Conservation (phyloP, 192 early-diverging fungal genomes). For the Backusella macrospora region DNA sequence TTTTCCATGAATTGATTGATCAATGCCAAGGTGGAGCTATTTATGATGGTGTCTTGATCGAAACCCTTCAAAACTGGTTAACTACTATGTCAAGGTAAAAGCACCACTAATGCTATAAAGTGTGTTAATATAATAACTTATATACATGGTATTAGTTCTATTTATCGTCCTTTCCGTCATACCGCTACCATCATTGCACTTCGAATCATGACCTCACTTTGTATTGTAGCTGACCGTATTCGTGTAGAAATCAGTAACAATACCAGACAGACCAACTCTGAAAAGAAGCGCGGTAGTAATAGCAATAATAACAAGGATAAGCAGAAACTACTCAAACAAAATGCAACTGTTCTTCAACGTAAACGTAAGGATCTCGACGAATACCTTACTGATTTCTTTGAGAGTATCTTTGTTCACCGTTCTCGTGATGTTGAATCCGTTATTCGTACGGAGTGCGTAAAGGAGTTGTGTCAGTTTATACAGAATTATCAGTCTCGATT, state of each 20-base stretch:
- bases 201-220: conserved; percentile 65
- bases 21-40: conserved; percentile 63
- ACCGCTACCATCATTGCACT: conserved; percentile 79
- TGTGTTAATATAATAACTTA: conserved; percentile 33
- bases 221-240: conserved; percentile 63
- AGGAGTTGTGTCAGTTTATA: conserved; percentile 83
- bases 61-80: conserved; percentile 66
- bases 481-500: conserved; percentile 68
- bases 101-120: not conserved
- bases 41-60: conserved; percentile 64
- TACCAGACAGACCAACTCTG: conserved; percentile 71
- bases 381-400: conserved; percentile 75
- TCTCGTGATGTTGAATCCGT: conserved; percentile 85
- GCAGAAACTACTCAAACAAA: conserved; percentile 45
- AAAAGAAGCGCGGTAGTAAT: conserved; percentile 33
- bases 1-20: conserved; percentile 60
- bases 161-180: conserved; percentile 90
- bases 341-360: conserved; percentile 43
- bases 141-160: conserved; percentile 55
- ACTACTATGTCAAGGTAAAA: conserved; percentile 63
- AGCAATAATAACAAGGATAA: conserved; percentile 39
- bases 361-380: conserved; percentile 62
- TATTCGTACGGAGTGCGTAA: conserved; percentile 85
- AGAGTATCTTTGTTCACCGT: conserved; percentile 88
- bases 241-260: conserved; percentile 63